Evolutionary conservation across 129 eudicot genomes (phyloP).

Genomic region (Calendula officinalis): DNA sequence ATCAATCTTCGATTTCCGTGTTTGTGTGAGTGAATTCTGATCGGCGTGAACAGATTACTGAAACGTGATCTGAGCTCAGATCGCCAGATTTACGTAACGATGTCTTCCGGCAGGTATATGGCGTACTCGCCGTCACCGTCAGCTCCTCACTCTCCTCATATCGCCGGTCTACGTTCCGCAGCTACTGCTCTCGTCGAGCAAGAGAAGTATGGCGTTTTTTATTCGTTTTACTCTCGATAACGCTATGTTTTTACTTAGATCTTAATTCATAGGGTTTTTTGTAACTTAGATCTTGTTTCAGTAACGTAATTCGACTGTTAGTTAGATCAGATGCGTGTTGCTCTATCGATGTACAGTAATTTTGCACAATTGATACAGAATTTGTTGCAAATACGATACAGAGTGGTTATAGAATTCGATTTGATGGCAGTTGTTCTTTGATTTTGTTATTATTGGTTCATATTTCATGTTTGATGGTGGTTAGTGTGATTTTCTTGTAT

Average conservation of each 20-base stretch:
- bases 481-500: conserved; percentile 2
- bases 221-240: not conserved
- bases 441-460: not conserved
- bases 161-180: conserved; percentile 36
- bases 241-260: conserved; percentile 3
- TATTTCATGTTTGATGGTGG: not conserved
- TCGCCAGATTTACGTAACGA: conserved; percentile 24
- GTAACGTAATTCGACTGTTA: conserved; percentile 11
- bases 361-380: not conserved
- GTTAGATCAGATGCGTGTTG: conserved; percentile 23
- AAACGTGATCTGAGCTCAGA: conserved; percentile 19
- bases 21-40: not conserved
- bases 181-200: conserved; percentile 38
- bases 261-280: not conserved
- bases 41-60: not conserved
- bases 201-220: conserved; percentile 30
- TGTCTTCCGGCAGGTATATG: conserved; percentile 63
- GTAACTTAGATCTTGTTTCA: not conserved
- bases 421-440: conserved; percentile 3
- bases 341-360: not conserved
- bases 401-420: conserved; percentile 4
- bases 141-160: conserved; percentile 51
- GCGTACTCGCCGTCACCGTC: conserved; percentile 59
- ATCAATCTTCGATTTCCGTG: conserved; percentile 1
- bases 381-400: not conserved